Percentiles rank a stretch among this genome's conserved stretches.
Evolutionary conservation across 2,329 filamentous ascomycete genomes (phyloP).

Genomic region (Pyrenochaeta sp.): DNA sequence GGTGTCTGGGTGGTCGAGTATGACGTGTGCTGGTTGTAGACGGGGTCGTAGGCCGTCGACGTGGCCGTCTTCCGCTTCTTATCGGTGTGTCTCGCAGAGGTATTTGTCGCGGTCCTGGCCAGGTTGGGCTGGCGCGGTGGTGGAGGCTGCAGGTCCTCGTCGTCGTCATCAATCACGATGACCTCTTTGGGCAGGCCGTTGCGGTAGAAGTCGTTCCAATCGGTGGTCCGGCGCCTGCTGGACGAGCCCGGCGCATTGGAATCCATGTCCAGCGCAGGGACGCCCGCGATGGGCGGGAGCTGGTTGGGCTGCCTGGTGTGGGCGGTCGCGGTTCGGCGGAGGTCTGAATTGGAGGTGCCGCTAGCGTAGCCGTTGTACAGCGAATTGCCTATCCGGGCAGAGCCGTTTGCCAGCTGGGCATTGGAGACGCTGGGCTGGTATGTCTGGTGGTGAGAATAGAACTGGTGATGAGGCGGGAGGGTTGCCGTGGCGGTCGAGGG

Average conservation of each 20-base stretch:
- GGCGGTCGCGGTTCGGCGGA: conserved; percentile 45
- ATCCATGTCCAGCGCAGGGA: conserved; percentile 35
- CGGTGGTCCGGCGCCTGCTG: conserved; percentile 38
- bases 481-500: conserved; percentile 54
- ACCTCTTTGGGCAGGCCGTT: conserved; percentile 58
- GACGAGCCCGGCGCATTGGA: conserved; percentile 21
- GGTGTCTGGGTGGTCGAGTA: conserved; percentile 79
- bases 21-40: conserved; percentile 73
- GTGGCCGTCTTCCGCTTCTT: conserved; percentile 78
- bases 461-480: conserved; percentile 50
- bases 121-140: conserved; percentile 32
- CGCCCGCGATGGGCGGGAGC: conserved; percentile 36
- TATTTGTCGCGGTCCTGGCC: conserved; percentile 49
- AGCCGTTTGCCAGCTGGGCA: conserved; percentile 43
- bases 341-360: conserved; percentile 44
- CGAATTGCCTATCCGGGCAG: conserved; percentile 43
- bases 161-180: conserved; percentile 62
- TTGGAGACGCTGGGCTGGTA: conserved; percentile 46
- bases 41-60: conserved; percentile 69
- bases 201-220: conserved; percentile 54
- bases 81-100: conserved; percentile 61
- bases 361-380: conserved; percentile 50
- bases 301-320: conserved; percentile 42
- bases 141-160: conserved; percentile 36
- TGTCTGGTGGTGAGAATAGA: conserved; percentile 50